Conservation (phyloP, 768 basidiomycete genomes). For the Grammothele lineata region DNA sequence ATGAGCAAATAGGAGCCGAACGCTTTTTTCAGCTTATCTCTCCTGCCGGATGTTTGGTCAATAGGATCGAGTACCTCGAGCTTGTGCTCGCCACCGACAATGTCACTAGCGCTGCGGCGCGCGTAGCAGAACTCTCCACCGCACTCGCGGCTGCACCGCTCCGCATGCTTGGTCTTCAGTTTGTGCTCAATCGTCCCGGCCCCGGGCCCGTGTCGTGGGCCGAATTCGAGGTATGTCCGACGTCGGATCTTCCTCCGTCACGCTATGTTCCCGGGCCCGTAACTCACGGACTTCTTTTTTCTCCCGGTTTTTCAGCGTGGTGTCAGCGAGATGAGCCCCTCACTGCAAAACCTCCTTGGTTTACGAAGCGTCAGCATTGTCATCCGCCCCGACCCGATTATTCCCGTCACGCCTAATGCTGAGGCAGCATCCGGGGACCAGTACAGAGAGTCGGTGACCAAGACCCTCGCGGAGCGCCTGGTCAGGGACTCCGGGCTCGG, state of each 20-base stretch:
- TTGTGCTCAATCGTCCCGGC: slow-evolving; percentile 1
- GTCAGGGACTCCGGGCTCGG: slow-evolving; percentile 2
- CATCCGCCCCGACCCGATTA: slow-evolving; percentile 19
- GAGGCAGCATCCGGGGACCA: not conserved
- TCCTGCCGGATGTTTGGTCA: not conserved
- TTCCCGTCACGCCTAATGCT: not conserved
- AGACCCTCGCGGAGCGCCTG: slow-evolving; percentile 9
- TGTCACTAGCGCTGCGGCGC: not conserved
- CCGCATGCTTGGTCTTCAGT: slow-evolving; percentile 3
- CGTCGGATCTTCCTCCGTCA: not conserved
- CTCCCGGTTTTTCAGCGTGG: slow-evolving; percentile 5
- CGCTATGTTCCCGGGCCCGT: not conserved
- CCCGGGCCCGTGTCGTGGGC: slow-evolving; percentile 10
- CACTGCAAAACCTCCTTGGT: slow-evolving; percentile 4
- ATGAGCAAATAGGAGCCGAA: slow-evolving; percentile 3
- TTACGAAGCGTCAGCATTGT: slow-evolving; percentile 17
- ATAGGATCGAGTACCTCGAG: not conserved
- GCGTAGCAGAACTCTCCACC: slow-evolving; percentile 10
- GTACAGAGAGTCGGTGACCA: slow-evolving; percentile 9
- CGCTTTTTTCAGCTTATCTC: not conserved
- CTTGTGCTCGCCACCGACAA: slow-evolving; percentile 4
- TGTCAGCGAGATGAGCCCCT: slow-evolving; percentile 13
- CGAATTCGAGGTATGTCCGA: slow-evolving; percentile 11
- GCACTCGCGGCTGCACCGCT: slow-evolving; percentile 5
- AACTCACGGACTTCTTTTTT: not conserved